These are phyloP conservation scores for Houttuynia cordata DNA, from an alignment of 164 flowering plant species.

Conservation along the genomic window DNA sequence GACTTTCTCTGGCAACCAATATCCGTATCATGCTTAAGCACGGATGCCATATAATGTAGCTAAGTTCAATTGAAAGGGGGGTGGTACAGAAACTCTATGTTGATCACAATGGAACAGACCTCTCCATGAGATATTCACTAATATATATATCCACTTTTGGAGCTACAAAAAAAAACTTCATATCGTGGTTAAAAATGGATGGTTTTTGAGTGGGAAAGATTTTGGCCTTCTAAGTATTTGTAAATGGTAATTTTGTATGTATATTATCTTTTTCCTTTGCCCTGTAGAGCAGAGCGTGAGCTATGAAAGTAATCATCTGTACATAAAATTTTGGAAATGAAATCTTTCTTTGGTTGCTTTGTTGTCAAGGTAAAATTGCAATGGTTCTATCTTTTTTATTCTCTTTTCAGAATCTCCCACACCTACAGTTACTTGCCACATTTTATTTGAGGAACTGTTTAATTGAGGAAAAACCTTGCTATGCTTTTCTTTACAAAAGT, in stretches of 20 bases:
- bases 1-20: no score
- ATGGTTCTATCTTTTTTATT: no score
- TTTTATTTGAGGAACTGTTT: not conserved
- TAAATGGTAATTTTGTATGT: not conserved
- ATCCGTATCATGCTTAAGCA: no score
- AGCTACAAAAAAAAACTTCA: not conserved
- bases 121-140: not conserved
- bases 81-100: no score
- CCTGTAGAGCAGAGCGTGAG: not conserved
- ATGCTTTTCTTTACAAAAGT: not conserved
- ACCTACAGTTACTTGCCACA: not conserved
- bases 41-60: no score
- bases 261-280: not conserved
- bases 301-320: not conserved
- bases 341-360: not conserved
- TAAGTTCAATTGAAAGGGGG: no score
- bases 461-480: not conserved
- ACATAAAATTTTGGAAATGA: not conserved
- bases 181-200: not conserved
- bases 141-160: not conserved
- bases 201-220: not conserved
- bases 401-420: not conserved
- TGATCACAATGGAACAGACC: not conserved
- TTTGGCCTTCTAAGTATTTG: not conserved
- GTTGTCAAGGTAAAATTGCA: not conserved